phyloP scores from a whole-genome alignment of 805 yeast species.

The Cyberlindnera amylophila region DNA sequence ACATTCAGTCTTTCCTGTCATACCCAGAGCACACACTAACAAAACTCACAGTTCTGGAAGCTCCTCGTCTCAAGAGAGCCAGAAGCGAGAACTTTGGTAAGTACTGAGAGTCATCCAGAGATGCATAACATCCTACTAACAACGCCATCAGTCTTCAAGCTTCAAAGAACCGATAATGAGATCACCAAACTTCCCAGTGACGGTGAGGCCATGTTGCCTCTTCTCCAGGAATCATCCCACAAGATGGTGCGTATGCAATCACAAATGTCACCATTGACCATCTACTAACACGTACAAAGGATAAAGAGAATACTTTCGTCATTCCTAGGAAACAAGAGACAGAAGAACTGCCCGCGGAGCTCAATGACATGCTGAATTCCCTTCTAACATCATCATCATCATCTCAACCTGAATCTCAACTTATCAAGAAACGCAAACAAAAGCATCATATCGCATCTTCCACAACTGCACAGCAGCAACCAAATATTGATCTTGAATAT shows the following conservation, averaged over 20 bases:
- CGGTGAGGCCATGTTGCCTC: constrained; percentile 17
- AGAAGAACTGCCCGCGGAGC: constrained; percentile 50
- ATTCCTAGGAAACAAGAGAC: constrained; percentile 23
- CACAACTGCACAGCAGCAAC: not conserved
- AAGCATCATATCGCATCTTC: constrained; percentile 14
- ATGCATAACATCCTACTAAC: not conserved
- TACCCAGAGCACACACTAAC: constrained; percentile 6
- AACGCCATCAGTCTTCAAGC: constrained; percentile 35
- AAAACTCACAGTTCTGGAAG: constrained; percentile 30
- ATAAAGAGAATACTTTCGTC: constrained; percentile 25
- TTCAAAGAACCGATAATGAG: constrained; percentile 44
- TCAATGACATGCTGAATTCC: constrained; percentile 71
- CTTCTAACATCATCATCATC: constrained; percentile 40
- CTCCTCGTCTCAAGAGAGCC: constrained; percentile 37
- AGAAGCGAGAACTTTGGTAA: constrained; percentile 30
- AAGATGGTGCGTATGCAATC: constrained; percentile 9
- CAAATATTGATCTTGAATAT: constrained; percentile 50
- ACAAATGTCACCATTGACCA: not conserved
- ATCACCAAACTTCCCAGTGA: constrained; percentile 17
- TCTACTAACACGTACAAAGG: constrained; percentile 14
- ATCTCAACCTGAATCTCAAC: constrained; percentile 16
- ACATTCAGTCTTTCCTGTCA: not conserved
- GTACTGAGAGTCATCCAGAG: not conserved
- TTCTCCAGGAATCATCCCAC: constrained; percentile 25
- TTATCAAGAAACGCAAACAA: constrained; percentile 26